Base-by-base conservation (phyloP, 805 yeast species). In the Dipodascopsis tothii region DNA sequence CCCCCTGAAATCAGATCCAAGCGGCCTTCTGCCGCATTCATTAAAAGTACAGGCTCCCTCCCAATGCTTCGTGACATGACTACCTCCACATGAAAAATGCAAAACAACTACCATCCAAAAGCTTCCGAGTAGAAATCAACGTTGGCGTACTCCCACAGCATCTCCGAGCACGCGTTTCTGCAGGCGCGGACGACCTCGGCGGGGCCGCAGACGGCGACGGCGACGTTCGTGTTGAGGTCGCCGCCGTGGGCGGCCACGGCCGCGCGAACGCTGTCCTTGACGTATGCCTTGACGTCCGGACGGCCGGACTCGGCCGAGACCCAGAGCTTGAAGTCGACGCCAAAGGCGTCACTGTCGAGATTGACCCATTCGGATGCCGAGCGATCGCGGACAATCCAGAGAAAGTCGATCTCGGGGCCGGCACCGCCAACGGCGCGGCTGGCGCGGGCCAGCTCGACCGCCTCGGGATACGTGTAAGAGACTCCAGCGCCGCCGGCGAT, bases 401-500 rank as follows among this genome's bases (percentile, higher is more conserved):
- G 35, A 41, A 60, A 56, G 40, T 50, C 49, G 18, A 59, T 46
- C 41, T 55, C 59, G 18, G 50, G 51, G 21, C 43, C 38, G 22
- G 41, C 27, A 23, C 48, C 46, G 32, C 41, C 45, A 33, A 42
- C 38, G n/a, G 50, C 47, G 20, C 25, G 25, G 39, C 35, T 36
- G 11, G 51, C 21, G 16, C 46, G 47, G n/a, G 50, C 46, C 19
- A 46, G 35, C 40, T 44, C 49, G 14, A 46, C 33, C 7, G 50
- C 46, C 49, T 51, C 51, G 22, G 63, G 57, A 42, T 43, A 60
- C 14, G 62, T 59, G 45, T 55, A 60, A 3, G 63, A 58, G 2
- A 60, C 58, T 20, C 63, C 64, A 11, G 63, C 59, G 3, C 63
- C 63, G 9, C 63, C 63, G n/a, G 63, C 55, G 18, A 60, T 46